These are phyloP conservation scores for Scheffersomyces lignosus DNA, from an alignment of 805 yeast species.

Conservation along the genomic window DNA sequence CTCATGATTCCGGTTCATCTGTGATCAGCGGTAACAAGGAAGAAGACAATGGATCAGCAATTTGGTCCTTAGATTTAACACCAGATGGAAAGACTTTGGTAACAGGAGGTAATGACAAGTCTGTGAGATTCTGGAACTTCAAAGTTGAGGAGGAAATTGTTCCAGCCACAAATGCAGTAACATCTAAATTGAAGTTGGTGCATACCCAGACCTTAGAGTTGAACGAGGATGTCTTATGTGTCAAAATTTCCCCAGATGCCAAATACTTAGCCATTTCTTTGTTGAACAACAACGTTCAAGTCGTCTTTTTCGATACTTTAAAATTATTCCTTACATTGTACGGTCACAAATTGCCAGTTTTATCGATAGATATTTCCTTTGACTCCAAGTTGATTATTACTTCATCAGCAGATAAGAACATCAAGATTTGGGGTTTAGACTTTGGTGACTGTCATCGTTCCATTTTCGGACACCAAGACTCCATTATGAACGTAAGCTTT, in stretches of 20 bases:
- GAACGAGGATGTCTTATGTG: constrained; percentile 79
- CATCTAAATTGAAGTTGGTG: constrained; percentile 56
- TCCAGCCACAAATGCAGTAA: constrained; percentile 61
- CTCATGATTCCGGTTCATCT: constrained; percentile 49
- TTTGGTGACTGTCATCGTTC: constrained; percentile 99
- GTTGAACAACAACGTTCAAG: constrained; percentile 93
- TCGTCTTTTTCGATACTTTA: constrained; percentile 81
- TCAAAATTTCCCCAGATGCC: constrained; percentile 77
- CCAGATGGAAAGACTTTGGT: constrained; percentile 82
- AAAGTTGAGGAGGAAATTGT: constrained; percentile 63
- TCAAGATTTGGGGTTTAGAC: constrained; percentile 97
- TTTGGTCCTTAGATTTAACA: constrained; percentile 89
- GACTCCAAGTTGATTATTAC: constrained; percentile 89
- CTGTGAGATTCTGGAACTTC: constrained; percentile 87
- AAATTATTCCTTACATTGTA: constrained; percentile 87
- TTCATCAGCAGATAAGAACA: constrained; percentile 95
- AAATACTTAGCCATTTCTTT: constrained; percentile 79
- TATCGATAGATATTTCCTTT: constrained; percentile 84
- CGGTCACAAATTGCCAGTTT: constrained; percentile 95
- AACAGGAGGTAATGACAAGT: constrained; percentile 93
- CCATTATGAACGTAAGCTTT: constrained; percentile 85
- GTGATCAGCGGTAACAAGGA: constrained; percentile 28
- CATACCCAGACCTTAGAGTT: constrained; percentile 84
- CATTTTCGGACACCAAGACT: constrained; percentile 94
- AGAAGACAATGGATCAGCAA: constrained; percentile 48